Evolutionary conservation across 805 yeast species (phyloP).

Genomic region (Cyberlindnera nakhonratchasimensis): DNA sequence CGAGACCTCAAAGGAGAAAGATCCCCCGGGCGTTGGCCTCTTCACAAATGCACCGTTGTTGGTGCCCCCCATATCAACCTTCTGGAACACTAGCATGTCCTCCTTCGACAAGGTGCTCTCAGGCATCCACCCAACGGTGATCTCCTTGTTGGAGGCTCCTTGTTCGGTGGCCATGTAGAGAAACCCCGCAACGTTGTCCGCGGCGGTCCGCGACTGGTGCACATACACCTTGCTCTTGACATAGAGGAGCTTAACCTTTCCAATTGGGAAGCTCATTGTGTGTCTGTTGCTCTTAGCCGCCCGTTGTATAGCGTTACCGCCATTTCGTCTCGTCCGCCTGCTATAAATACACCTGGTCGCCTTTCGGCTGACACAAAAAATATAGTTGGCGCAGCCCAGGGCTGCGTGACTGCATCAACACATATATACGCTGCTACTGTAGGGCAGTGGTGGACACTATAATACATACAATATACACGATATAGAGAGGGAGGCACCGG

Average conservation of each 20-base stretch:
- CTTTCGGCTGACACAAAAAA: neutral
- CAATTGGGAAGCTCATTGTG: slow-evolving; percentile 17
- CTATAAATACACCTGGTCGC: too few relatives aligned
- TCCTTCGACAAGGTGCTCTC: slow-evolving; percentile 45
- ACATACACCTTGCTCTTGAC: slow-evolving; percentile 72
- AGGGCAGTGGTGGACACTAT: too few relatives aligned
- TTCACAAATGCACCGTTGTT: slow-evolving; percentile 35
- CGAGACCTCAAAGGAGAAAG: slow-evolving; percentile 68
- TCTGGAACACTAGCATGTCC: slow-evolving; percentile 44
- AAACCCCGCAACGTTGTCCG: slow-evolving; percentile 80
- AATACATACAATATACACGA: too few relatives aligned
- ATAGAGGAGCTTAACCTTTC: slow-evolving; percentile 31
- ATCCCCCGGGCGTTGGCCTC: slow-evolving; percentile 45
- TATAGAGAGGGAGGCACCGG: too few relatives aligned
- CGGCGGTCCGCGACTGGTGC: slow-evolving; percentile 72
- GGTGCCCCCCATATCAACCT: slow-evolving; percentile 42
- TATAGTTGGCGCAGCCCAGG: neutral
- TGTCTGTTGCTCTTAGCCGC: neutral
- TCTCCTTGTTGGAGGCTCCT: slow-evolving; percentile 47
- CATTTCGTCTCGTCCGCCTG: neutral
- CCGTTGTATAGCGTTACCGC: neutral
- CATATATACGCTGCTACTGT: too few relatives aligned
- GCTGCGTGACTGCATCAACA: neutral
- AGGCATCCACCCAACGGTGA: slow-evolving; percentile 67
- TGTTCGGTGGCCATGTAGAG: slow-evolving; percentile 59